Evolutionary conservation across 257 asterid genomes (phyloP), one percentile per base, ranked within the genome.

Genomic region (Paulownia fortunei): DNA sequence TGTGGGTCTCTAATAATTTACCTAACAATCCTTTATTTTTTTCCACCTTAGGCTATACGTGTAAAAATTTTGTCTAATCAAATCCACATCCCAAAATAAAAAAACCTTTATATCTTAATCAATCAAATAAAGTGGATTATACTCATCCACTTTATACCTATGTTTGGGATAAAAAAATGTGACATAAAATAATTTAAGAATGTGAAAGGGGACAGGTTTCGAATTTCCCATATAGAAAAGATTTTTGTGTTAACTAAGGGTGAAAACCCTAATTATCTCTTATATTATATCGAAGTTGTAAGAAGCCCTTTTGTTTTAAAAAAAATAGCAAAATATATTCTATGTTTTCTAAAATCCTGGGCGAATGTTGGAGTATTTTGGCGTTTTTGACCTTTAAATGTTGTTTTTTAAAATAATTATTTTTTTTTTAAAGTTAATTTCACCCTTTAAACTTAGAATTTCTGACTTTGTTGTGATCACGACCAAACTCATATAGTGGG

Each of bases 31-130:
- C 41, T 41, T 15, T 55, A 0, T 39, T 54, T 39, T 49, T 24
- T 74, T 67, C 75, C 81, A 77, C 76, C 72, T 77, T 59, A 44
- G 76, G 49, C 64, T 59, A 15, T 72, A 79, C 79, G 82, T 82
- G 80, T 79, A 13, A 59, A 21, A 21, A 71, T 55, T 13, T 9
- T 44, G 56, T 23, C n/a, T 49, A n/a, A 79, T 39, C 41, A 42
- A 36, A 46, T 34, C 76, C 74, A 72, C 44, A 19, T 49, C 32
- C 34, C 23, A 24, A 37, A 39, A 8, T 27, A 12, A n/a, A 21
- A 46, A 36, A 19, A 24, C 13, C 42, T n/a, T 68, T 18, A 4
- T 59, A 18, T 60, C 5, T n/a, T 49, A 69, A 51, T 32, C 41
- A 19, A 39, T 51, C 46, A 36, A 60, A 51, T 49, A 16, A 52